Evolutionary conservation across 2,329 filamentous ascomycete genomes (phyloP).

Genomic region (Colletotrichum euphorbiae): DNA sequence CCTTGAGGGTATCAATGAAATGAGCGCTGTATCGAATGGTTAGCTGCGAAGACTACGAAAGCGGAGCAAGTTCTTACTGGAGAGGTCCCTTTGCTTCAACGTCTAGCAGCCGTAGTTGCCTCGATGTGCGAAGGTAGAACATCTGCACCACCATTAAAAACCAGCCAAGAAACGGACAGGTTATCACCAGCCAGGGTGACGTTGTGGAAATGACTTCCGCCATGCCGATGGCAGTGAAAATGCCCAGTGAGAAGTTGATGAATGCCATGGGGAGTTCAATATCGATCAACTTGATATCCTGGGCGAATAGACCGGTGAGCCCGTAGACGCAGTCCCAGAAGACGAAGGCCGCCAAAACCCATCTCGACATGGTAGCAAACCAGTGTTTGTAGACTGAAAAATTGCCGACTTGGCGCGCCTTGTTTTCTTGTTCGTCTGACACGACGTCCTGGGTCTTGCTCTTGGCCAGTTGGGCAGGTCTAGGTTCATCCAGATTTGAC

Average conservation of each 20-base stretch:
- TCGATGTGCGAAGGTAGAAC: constrained; percentile 70
- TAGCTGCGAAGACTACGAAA: neutral
- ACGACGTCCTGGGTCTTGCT: neutral
- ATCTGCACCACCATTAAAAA: constrained; percentile 64
- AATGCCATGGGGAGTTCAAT: constrained; percentile 51
- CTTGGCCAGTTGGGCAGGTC: neutral
- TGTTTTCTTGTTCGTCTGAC: neutral
- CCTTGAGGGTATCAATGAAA: constrained; percentile 67
- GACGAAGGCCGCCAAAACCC: constrained; percentile 41
- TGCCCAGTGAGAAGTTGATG: constrained; percentile 45
- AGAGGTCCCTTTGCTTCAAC: constrained; percentile 71
- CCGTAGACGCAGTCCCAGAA: constrained; percentile 43
- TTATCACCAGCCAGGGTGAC: constrained; percentile 59
- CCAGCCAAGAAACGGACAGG: constrained; percentile 60
- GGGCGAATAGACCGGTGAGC: constrained; percentile 58
- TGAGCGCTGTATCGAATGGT: constrained; percentile 50
- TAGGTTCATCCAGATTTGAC: constrained; percentile 14
- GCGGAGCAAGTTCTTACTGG: constrained; percentile 52
- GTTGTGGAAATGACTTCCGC: constrained; percentile 58
- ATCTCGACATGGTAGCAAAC: constrained; percentile 44
- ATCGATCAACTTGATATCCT: constrained; percentile 58
- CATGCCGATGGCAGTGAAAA: constrained; percentile 52
- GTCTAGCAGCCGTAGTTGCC: constrained; percentile 70
- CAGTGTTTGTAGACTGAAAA: constrained; percentile 51
- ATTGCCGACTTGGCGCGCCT: constrained; percentile 47